Conservation (phyloP, 1,139 yeast genomes). For the Saccharomyces pastorianus region DNA sequence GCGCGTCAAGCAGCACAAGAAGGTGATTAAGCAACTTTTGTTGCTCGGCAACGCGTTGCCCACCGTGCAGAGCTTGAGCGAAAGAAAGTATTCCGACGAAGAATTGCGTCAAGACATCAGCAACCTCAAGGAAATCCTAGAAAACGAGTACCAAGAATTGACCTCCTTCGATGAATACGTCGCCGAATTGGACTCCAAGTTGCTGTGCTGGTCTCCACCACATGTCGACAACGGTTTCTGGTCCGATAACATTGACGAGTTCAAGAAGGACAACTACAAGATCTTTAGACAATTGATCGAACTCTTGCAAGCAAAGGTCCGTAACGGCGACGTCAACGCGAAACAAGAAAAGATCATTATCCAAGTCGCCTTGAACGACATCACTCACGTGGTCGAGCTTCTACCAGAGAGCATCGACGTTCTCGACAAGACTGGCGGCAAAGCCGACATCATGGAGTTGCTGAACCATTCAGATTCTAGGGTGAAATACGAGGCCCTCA, state of each 20-base stretch:
- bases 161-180: constrained; percentile 90
- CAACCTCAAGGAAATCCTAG: constrained; percentile 48
- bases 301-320: constrained; percentile 33
- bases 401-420: constrained; percentile 49
- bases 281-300: constrained; percentile 49
- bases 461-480: constrained; percentile 79
- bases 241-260: constrained; percentile 69
- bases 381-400: constrained; percentile 61
- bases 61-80: constrained; percentile 59
- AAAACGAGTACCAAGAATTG: constrained; percentile 66
- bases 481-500: constrained; percentile 89
- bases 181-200: constrained; percentile 72
- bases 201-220: constrained; percentile 86
- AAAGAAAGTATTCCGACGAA: constrained; percentile 91
- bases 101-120: constrained; percentile 73
- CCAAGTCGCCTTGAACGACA: constrained; percentile 48
- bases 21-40: constrained; percentile 54
- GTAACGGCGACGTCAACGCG: constrained; percentile 14
- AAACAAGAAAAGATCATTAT: constrained; percentile 27
- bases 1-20: constrained; percentile 27
- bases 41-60: constrained; percentile 72
- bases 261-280: constrained; percentile 72
- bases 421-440: constrained; percentile 46
- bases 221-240: constrained; percentile 85
- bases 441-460: constrained; percentile 74